A percentile compares a stretch with the other conserved stretches of the same genome.
Evolutionary conservation across 2,329 filamentous ascomycete species (phyloP).

Genomic region (Aspergillus persii): DNA sequence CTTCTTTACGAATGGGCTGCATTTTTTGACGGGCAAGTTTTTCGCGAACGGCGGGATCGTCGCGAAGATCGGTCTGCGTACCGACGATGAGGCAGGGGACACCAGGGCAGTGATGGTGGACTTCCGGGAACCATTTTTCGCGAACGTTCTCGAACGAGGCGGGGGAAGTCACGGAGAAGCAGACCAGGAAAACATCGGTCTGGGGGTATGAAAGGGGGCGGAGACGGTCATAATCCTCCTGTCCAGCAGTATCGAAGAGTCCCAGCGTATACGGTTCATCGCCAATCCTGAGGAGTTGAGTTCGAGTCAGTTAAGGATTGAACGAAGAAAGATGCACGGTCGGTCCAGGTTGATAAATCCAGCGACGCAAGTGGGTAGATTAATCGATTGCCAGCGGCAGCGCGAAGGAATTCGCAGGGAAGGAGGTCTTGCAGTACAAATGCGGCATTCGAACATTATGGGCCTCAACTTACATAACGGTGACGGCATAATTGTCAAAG

Average conservation of each 20-base stretch:
- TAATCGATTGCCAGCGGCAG: not conserved
- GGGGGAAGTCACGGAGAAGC: conserved; percentile 96
- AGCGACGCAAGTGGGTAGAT: not conserved
- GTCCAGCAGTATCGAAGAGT: conserved; percentile 96
- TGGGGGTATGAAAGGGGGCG: conserved; percentile 96
- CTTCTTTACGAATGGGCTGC: conserved; percentile 85
- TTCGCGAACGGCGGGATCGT: conserved; percentile 81
- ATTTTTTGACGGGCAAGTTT: conserved; percentile 97
- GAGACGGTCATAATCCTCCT: conserved; percentile 98
- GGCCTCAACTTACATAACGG: conserved; percentile 80
- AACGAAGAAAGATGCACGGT: not conserved
- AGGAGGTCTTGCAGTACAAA: not conserved
- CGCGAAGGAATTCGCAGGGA: not conserved
- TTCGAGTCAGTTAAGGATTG: conserved; percentile 4
- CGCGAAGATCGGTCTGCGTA: conserved; percentile 93
- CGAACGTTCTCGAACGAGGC: conserved; percentile 98
- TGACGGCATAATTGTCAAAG: conserved; percentile 99
- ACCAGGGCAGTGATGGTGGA: conserved; percentile 96
- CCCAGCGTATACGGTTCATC: conserved; percentile 98
- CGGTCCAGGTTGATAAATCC: not conserved
- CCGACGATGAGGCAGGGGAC: conserved; percentile 97
- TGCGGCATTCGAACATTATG: not conserved
- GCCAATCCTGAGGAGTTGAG: conserved; percentile 70
- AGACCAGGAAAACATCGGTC: conserved; percentile 98
- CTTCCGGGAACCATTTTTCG: conserved; percentile 98